Conservation (phyloP, 768 basidiomycete genomes). For the Amanita jacksonii region DNA sequence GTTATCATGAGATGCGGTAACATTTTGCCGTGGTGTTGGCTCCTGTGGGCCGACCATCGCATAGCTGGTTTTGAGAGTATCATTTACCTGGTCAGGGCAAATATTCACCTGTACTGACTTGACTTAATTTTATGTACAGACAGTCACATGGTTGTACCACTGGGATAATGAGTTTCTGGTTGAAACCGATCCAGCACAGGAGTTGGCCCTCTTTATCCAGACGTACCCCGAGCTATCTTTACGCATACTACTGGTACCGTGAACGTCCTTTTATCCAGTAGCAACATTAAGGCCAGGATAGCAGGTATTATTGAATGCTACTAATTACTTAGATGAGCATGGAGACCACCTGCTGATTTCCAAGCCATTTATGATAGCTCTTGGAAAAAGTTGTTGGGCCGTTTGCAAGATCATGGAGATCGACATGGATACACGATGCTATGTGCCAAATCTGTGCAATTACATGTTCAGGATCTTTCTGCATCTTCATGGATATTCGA, state of each 20-base stretch:
- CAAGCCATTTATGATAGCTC: conserved; percentile 14
- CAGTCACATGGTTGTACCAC: conserved; percentile 1
- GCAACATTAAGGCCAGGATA: conserved; percentile 5
- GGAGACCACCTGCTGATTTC: conserved; percentile 1
- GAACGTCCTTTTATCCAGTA: neutral
- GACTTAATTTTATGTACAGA: neutral
- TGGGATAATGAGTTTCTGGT: neutral
- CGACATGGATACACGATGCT: conserved; percentile 9
- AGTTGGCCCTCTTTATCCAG: neutral
- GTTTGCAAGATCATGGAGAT: conserved; percentile 14
- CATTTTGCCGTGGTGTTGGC: conserved; percentile 57
- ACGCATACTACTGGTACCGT: conserved; percentile 1
- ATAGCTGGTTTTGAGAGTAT: conserved; percentile 6
- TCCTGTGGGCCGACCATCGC: conserved; percentile 40
- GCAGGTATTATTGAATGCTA: conserved; percentile 20
- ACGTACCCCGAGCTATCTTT: neutral
- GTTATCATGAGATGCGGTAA: conserved; percentile 53
- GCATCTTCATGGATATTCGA: conserved; percentile 12
- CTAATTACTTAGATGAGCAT: conserved; percentile 7
- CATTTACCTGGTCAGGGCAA: neutral
- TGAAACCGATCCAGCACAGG: neutral
- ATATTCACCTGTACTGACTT: neutral
- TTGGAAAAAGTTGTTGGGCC: conserved; percentile 21
- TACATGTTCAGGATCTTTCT: conserved; percentile 23
- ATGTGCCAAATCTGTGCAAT: conserved; percentile 16